A percentile compares a stretch with the other conserved stretches of the same genome.
These are phyloP conservation scores for Malania oleifera DNA, from an alignment of 164 flowering plant species.

Conservation along the genomic window DNA sequence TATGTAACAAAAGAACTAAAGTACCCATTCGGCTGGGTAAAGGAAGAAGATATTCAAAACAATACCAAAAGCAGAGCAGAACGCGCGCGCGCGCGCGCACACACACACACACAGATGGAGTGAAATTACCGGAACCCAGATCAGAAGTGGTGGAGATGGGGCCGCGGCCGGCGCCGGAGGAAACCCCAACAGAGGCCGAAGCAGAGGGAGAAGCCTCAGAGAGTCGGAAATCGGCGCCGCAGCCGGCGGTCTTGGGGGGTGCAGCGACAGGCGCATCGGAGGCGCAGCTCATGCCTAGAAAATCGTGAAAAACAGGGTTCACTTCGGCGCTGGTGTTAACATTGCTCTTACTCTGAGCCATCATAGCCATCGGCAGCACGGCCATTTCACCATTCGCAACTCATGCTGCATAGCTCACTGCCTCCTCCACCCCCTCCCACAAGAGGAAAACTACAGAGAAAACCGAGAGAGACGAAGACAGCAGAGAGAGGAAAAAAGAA, in stretches of 20 bases:
- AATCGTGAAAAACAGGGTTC: constrained; percentile 56
- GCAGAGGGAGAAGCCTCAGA: constrained; percentile 28
- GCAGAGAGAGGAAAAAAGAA: constrained; percentile 8
- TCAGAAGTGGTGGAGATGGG: constrained; percentile 50
- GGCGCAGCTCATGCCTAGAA: constrained; percentile 46
- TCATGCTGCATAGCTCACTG: constrained; percentile 3
- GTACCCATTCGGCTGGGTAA: too few species aligned
- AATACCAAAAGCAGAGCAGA: too few species aligned
- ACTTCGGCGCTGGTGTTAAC: constrained; percentile 4
- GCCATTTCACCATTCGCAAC: constrained; percentile 28
- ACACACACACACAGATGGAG: neutral
- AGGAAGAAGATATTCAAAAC: neutral
- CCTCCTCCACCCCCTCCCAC: too few species aligned
- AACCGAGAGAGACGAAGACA: constrained; percentile 6
- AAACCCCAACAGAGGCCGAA: constrained; percentile 29
- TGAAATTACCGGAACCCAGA: constrained; percentile 56
- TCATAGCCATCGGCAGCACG: constrained; percentile 16
- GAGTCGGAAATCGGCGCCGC: constrained; percentile 13
- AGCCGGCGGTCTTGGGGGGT: constrained; percentile 16
- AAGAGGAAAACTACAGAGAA: too few species aligned
- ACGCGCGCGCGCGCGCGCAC: too few species aligned
- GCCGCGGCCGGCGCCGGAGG: constrained; percentile 36
- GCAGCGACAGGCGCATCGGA: constrained; percentile 23
- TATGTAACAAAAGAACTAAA: too few species aligned
- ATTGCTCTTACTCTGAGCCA: constrained; percentile 23